Percentiles rank a stretch among this genome's conserved stretches.
phyloP scores from a whole-genome alignment of 2,329 filamentous ascomycete genomes.

The Pyrenochaeta sp. region DNA sequence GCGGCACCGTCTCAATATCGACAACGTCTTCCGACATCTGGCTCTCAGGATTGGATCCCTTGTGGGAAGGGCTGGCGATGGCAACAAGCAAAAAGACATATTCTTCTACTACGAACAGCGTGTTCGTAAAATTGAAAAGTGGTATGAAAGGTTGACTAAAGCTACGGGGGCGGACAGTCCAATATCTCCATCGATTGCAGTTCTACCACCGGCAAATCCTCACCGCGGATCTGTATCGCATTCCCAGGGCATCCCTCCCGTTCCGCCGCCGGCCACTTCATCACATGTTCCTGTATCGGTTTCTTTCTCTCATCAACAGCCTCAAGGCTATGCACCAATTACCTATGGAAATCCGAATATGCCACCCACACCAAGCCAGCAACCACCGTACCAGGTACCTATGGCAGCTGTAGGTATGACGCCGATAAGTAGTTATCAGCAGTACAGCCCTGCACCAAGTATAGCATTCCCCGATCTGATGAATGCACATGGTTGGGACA shows the following conservation, averaged over 20 bases:
- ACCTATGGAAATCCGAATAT: background rate
- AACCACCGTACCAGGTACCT: conserved; percentile 4
- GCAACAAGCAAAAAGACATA: conserved; percentile 34
- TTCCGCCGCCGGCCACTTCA: conserved; percentile 2
- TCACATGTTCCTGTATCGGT: conserved; percentile 23
- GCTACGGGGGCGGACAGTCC: conserved; percentile 25
- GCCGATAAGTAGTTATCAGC: conserved; percentile 24
- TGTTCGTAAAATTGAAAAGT: conserved; percentile 36
- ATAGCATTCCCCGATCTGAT: conserved; percentile 37
- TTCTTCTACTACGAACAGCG: conserved; percentile 36
- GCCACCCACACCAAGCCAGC: conserved; percentile 1
- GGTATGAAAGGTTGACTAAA: conserved; percentile 37
- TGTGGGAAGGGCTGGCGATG: conserved; percentile 27
- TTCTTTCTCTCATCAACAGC: conserved; percentile 28
- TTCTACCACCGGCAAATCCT: conserved; percentile 3
- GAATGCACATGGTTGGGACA: conserved; percentile 37
- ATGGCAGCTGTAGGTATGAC: conserved; percentile 24
- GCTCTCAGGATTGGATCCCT: conserved; percentile 32
- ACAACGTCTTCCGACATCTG: conserved; percentile 36
- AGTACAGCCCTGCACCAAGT: conserved; percentile 23
- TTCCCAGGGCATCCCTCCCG: background rate
- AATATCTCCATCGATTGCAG: conserved; percentile 5
- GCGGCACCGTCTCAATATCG: conserved; percentile 35
- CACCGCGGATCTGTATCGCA: conserved; percentile 5
- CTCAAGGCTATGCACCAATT: conserved; percentile 5